These are phyloP conservation scores for Cordyceps farinosa DNA, from an alignment of 2,329 filamentous ascomycete species.

Conservation along the genomic window DNA sequence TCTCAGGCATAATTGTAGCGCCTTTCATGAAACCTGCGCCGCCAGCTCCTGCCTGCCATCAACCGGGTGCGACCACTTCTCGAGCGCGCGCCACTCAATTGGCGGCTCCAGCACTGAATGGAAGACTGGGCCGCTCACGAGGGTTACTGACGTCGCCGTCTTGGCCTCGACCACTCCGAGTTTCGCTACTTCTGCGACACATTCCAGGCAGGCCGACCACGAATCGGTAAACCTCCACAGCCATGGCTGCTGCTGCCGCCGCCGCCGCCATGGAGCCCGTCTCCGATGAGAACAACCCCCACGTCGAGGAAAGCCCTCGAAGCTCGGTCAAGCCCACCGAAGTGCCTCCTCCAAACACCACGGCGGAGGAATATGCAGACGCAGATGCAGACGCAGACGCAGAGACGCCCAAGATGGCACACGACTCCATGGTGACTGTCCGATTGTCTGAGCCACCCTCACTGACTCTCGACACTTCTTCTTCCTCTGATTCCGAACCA, in stretches of 20 bases:
- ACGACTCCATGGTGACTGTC: slow-evolving; percentile 76
- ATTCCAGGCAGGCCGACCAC: background rate
- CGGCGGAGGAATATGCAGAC: slow-evolving; percentile 21
- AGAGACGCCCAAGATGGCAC: slow-evolving; percentile 39
- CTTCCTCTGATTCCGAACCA: slow-evolving; percentile 25
- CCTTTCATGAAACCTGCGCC: slow-evolving; percentile 8
- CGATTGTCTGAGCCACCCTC: slow-evolving; percentile 62
- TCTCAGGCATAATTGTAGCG: slow-evolving; percentile 14
- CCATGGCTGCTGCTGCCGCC: slow-evolving; percentile 7
- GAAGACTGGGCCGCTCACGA: slow-evolving; percentile 10
- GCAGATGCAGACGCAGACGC: slow-evolving; percentile 22
- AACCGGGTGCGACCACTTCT: background rate
- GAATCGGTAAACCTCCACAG: background rate
- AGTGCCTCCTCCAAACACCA: background rate
- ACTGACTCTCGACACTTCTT: slow-evolving; percentile 47
- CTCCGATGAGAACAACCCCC: background rate
- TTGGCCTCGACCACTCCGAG: background rate
- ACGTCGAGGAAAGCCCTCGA: background rate
- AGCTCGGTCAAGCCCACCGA: slow-evolving; percentile 19
- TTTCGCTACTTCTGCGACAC: slow-evolving; percentile 3
- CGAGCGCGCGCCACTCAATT: slow-evolving; percentile 16
- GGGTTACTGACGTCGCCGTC: slow-evolving; percentile 8
- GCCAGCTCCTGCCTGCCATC: slow-evolving; percentile 13
- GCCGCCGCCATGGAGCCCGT: background rate
- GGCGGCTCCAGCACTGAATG: slow-evolving; percentile 15